phyloP scores from a whole-genome alignment of 108 stramenopile genomes.

The Skeletonema costatum region DNA sequence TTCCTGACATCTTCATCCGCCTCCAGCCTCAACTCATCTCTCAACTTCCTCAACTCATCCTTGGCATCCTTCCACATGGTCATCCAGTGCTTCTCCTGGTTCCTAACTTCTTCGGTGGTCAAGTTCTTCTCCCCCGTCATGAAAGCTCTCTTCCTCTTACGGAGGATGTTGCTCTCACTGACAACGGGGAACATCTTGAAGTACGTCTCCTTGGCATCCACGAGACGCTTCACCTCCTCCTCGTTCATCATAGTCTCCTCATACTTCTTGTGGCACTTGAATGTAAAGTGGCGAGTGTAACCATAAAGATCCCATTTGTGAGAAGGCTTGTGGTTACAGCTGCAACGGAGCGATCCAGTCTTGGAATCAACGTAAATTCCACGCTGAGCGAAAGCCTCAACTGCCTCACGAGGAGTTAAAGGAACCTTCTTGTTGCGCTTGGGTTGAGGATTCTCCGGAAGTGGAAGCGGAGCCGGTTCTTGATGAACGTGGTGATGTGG shows the following conservation, averaged over 20 bases:
- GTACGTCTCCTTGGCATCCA: slow-evolving; percentile 19
- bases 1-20: slow-evolving; percentile 7
- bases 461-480: slow-evolving; percentile 2
- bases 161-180: not conserved
- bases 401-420: slow-evolving; percentile 16
- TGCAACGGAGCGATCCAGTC: slow-evolving; percentile 15
- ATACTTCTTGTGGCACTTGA: slow-evolving; percentile 31
- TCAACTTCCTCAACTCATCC: slow-evolving; percentile 3
- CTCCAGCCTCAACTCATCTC: slow-evolving; percentile 17
- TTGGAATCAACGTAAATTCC: slow-evolving; percentile 18
- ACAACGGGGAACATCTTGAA: slow-evolving; percentile 11
- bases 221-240: slow-evolving; percentile 7
- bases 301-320: slow-evolving; percentile 30
- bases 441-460: not conserved
- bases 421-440: slow-evolving; percentile 34
- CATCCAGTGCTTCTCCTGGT: slow-evolving; percentile 12
- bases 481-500: not conserved
- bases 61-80: slow-evolving; percentile 1
- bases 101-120: slow-evolving; percentile 14
- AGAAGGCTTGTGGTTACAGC: slow-evolving; percentile 28
- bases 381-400: slow-evolving; percentile 10
- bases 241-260: slow-evolving; percentile 20
- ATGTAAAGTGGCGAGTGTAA: slow-evolving; percentile 28
- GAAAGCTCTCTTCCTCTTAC: slow-evolving; percentile 2
- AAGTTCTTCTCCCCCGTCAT: slow-evolving; percentile 18